Percentiles rank a stretch among this genome's conserved stretches.
phyloP scores from a whole-genome alignment of 2,329 filamentous ascomycete species.

The Rhynchosporium agropyri region DNA sequence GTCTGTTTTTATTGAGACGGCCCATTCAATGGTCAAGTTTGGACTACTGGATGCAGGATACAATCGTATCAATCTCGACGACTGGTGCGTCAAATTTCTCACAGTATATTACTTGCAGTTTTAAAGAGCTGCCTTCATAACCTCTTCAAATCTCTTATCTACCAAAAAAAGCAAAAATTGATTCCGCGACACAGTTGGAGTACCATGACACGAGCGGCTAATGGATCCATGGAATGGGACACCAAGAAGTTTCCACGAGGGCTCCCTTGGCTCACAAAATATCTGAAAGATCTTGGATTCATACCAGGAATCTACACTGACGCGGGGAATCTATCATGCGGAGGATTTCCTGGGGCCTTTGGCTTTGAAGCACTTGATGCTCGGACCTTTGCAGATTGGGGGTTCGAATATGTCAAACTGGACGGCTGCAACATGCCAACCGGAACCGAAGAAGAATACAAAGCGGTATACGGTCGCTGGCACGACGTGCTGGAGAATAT shows the following conservation, averaged over 20 bases:
- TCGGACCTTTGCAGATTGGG: slow-evolving; percentile 55
- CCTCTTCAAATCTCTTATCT: too few relatives aligned
- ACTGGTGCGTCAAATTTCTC: slow-evolving; percentile 47
- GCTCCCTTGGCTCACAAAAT: slow-evolving; percentile 55
- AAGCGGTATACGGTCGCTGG: slow-evolving; percentile 48
- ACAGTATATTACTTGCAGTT: too few relatives aligned
- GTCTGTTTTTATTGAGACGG: slow-evolving; percentile 51
- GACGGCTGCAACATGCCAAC: slow-evolving; percentile 55
- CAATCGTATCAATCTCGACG: slow-evolving; percentile 62
- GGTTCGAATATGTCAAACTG: slow-evolving; percentile 61
- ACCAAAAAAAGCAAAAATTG: background rate
- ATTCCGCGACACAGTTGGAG: slow-evolving; percentile 47
- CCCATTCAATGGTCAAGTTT: slow-evolving; percentile 51
- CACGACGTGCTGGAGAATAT: slow-evolving; percentile 42
- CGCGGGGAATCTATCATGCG: slow-evolving; percentile 51
- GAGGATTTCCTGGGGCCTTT: slow-evolving; percentile 58
- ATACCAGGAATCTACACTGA: slow-evolving; percentile 67
- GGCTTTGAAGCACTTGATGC: slow-evolving; percentile 62
- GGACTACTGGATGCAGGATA: slow-evolving; percentile 56
- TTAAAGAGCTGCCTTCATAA: too few relatives aligned
- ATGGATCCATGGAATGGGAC: slow-evolving; percentile 51
- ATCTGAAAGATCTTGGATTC: slow-evolving; percentile 59
- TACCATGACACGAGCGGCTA: slow-evolving; percentile 46
- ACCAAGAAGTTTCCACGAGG: slow-evolving; percentile 59
- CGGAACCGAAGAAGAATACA: slow-evolving; percentile 45